Percentiles rank a stretch among this genome's conserved stretches.
These are phyloP conservation scores for Gentiana macrophylla DNA, from an alignment of 257 asterid species.

Conservation along the genomic window DNA sequence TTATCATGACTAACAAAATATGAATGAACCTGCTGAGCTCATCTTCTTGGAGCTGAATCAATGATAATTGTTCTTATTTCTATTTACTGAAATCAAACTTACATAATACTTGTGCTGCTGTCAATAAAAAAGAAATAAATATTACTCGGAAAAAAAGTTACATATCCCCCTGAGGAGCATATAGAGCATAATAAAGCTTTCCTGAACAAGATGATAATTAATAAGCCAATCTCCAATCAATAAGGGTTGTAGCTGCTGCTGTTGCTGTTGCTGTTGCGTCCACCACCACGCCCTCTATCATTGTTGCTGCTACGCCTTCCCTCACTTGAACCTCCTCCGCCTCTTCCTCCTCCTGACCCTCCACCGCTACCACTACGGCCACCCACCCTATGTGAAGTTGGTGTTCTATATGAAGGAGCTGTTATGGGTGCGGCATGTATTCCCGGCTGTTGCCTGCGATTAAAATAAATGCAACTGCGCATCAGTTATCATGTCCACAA, in stretches of 20 bases:
- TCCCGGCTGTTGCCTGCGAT: constrained; percentile 81
- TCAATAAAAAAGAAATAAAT: no score
- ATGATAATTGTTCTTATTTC: no score
- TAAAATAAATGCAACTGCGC: constrained; percentile 2
- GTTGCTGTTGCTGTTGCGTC: constrained; percentile 13
- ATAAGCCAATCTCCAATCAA: background rate
- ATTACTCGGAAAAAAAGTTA: no score
- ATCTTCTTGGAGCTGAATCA: no score
- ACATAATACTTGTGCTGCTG: no score
- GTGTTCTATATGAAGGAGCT: constrained; percentile 42
- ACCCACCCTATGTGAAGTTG: constrained; percentile 12
- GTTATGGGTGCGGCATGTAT: constrained; percentile 38
- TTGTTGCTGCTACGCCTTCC: constrained; percentile 30
- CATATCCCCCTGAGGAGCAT: no score
- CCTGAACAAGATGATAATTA: no score
- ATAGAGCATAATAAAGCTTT: no score
- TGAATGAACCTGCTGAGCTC: no score
- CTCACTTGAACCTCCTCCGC: constrained; percentile 15
- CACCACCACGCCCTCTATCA: constrained; percentile 21
- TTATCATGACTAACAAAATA: no score
- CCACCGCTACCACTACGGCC: constrained; percentile 27
- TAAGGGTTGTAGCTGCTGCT: constrained; percentile 49
- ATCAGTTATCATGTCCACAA: no score
- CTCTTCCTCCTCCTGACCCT: background rate
- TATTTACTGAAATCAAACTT: no score